A percentile compares a stretch with the other conserved stretches of the same genome.
Conservation (phyloP, 169 alveolate genomes). For the Cryptosporidium tyzzeri region DNA sequence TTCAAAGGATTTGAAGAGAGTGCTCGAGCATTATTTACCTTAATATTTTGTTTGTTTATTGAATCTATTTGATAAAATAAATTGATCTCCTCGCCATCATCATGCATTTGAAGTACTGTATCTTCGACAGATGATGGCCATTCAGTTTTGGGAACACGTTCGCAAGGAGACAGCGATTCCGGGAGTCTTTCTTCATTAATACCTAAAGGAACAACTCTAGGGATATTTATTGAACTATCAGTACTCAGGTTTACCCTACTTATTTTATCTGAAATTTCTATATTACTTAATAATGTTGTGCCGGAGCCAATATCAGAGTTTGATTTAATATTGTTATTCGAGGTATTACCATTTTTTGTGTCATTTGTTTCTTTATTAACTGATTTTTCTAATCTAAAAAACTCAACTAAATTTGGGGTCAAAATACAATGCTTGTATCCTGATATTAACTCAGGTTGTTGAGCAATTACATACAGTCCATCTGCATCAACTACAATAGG, state of each 20-base stretch:
- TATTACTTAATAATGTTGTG: not conserved
- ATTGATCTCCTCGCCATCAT: conserved; percentile 66
- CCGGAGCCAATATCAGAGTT: not conserved
- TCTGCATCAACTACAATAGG: conserved; percentile 89
- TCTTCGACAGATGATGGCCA: conserved; percentile 56
- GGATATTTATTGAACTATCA: conserved; percentile 37
- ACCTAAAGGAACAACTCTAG: conserved; percentile 54
- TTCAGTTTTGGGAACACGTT: conserved; percentile 47
- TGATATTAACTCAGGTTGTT: conserved; percentile 57
- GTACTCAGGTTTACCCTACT: not conserved
- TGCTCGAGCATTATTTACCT: not conserved
- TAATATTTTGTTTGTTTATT: not conserved
- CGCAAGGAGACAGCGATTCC: conserved; percentile 48
- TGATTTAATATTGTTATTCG: not conserved
- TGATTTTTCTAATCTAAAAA: conserved; percentile 69
- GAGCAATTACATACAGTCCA: conserved; percentile 82
- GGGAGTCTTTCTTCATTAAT: conserved; percentile 14
- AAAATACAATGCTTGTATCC: conserved; percentile 79
- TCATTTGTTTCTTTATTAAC: conserved; percentile 59
- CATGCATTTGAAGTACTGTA: conserved; percentile 30
- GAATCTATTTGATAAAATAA: conserved; percentile 7
- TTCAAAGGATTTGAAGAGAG: conserved; percentile 35
- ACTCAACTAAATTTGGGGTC: conserved; percentile 88
- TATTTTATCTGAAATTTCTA: conserved; percentile 22
- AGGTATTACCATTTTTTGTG: not conserved